A percentile compares a stretch with the other conserved stretches of the same genome.
Evolutionary conservation across 345 rosid genomes (phyloP).

Genomic region (Raphanus raphanistrum): DNA sequence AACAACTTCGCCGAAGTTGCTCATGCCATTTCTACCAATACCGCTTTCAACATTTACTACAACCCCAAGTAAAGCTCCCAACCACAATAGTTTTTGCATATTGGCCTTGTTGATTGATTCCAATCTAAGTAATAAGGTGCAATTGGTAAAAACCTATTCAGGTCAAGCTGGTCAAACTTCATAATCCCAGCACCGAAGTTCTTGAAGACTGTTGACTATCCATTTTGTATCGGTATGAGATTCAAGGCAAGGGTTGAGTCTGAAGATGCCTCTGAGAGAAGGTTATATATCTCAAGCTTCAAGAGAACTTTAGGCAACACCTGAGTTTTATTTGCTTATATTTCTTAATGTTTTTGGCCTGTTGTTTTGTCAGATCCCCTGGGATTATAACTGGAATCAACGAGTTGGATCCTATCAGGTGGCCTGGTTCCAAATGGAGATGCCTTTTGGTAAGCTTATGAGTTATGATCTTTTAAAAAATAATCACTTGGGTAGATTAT

Average conservation of each 20-base stretch:
- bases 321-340: background rate
- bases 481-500: background rate
- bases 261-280: conserved; percentile 92
- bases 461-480: background rate
- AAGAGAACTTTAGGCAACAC: conserved; percentile 1
- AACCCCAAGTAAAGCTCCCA: conserved; percentile 73
- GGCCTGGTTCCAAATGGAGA: conserved; percentile 98
- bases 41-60: conserved; percentile 73
- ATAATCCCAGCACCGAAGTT: conserved; percentile 65
- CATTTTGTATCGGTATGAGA: conserved; percentile 80
- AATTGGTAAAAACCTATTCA: conserved; percentile 19
- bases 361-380: conserved; percentile 52
- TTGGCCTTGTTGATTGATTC: background rate
- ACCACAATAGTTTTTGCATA: background rate
- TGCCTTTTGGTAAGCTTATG: conserved; percentile 66
- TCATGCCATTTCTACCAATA: conserved; percentile 61
- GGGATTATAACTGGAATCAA: conserved; percentile 79
- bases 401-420: conserved; percentile 84
- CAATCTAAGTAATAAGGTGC: background rate
- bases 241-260: conserved; percentile 78
- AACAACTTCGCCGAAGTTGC: conserved; percentile 62
- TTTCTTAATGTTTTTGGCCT: background rate
- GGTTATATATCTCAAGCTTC: conserved; percentile 45
- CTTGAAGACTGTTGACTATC: conserved; percentile 70
- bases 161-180: conserved; percentile 78